Conservation (phyloP, 345 rosid species). For the Arabis hirsuta region DNA sequence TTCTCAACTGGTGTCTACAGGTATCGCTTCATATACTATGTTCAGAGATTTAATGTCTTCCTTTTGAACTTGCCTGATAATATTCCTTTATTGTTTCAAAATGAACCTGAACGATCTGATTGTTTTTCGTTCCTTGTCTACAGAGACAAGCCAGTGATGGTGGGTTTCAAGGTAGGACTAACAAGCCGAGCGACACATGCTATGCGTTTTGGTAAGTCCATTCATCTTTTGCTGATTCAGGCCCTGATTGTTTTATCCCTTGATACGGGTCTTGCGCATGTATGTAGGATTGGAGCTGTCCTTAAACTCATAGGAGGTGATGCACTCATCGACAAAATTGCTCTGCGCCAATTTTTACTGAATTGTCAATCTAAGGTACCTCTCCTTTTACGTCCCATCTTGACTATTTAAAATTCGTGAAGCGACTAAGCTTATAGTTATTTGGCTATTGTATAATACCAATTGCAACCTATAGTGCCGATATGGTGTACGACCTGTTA, state of each 20-base stretch:
- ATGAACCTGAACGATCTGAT: constrained; percentile 2
- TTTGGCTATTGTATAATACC: not conserved
- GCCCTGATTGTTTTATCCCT: not conserved
- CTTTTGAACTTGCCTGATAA: constrained; percentile 10
- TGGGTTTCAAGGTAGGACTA: constrained; percentile 93
- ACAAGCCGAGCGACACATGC: constrained; percentile 91
- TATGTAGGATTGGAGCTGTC: constrained; percentile 78
- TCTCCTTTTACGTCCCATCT: constrained; percentile 20
- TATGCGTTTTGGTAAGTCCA: constrained; percentile 87
- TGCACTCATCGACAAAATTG: constrained; percentile 56
- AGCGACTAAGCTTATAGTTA: not conserved
- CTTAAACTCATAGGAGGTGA: constrained; percentile 71
- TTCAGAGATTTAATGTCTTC: not conserved
- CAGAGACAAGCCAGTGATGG: constrained; percentile 90
- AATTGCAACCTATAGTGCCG: not conserved
- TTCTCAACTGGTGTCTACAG: constrained; percentile 83
- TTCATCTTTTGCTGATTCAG: not conserved
- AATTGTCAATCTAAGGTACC: constrained; percentile 83
- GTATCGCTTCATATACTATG: constrained; percentile 35
- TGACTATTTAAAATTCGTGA: not conserved
- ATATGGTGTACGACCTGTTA: not conserved
- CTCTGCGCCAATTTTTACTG: constrained; percentile 67
- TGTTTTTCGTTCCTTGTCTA: constrained; percentile 15
- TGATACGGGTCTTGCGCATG: constrained; percentile 15
- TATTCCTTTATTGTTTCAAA: not conserved